Evolutionary conservation across 1,284 basidiomycete species (phyloP), one percentile per base, ranked within the genome.

Genomic region (Sporisorium iseilematis-ciliati): DNA sequence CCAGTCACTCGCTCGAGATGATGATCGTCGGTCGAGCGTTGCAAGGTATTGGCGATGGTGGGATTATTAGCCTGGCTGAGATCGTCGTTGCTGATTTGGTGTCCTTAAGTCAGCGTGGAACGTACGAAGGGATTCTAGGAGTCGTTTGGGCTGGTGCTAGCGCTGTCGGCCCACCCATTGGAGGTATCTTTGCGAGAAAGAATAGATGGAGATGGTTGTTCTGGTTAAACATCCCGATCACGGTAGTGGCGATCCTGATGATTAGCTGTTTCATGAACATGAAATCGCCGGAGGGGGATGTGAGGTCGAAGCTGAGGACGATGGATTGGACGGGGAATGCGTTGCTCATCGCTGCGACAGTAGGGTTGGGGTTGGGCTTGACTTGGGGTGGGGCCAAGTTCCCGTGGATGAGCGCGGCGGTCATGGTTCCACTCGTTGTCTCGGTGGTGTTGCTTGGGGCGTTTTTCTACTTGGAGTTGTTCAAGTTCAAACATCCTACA

Each of bases 101-200:
- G 4, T 41, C 54, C 6, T 29, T 81, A 16, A 35, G 42, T 10
- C 33, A 77, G 23, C 41, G 77, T 16, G 77, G 77, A 21, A 75
- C 67, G 23, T 79, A 79, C 60, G 71, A 79, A 40, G 79, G 78
- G 7, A 69, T 81, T 51, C 45, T 80, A 3, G 78, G 78, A 4
- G 62, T 65, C 0, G 63, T 80, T 16, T 66, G 67, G 66, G 75
- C 77, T 2, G 49, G 73, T 1, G 77, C 70, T 12, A 78, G 65
- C 42, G 78, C 71, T 18, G 43, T 78, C 5, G 78, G 78, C 7
- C 78, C 78, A 1, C 63, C 73, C 25, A 63, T 80, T 23, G 78
- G 78, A 12, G 78, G 78, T 16, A 43, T 74, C 18, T 70, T 80
- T 26, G 53, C 57, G 3, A 14, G 65, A 3, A 60, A 45, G 23